Evolutionary conservation across 768 basidiomycete species (phyloP).

Genomic region (Rhodotorula paludigena): DNA sequence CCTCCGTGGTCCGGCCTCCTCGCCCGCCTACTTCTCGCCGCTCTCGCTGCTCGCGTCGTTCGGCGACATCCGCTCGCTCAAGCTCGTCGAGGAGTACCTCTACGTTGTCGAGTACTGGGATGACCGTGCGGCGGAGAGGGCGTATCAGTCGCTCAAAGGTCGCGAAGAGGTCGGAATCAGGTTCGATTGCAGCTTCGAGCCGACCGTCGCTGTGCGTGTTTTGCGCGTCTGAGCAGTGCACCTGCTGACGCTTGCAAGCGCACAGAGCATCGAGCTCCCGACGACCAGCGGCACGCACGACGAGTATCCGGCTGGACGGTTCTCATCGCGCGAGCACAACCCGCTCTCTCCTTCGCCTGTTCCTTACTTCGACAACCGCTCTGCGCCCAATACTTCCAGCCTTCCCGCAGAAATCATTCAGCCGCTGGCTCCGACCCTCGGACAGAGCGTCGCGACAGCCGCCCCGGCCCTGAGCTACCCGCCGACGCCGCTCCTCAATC

Average conservation of each 20-base stretch:
- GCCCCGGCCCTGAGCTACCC: too few species aligned
- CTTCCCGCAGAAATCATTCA: too few species aligned
- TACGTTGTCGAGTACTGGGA: conserved; percentile 68
- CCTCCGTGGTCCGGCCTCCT: conserved; percentile 1
- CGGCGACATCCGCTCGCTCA: conserved; percentile 47
- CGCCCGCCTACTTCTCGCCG: not conserved
- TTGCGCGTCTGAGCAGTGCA: too few species aligned
- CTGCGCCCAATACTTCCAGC: too few species aligned
- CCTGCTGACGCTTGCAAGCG: not conserved
- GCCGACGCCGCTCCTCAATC: too few species aligned
- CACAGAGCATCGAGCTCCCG: too few species aligned
- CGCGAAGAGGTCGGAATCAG: conserved; percentile 56
- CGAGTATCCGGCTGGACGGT: not conserved
- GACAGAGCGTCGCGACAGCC: too few species aligned
- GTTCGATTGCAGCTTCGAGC: conserved; percentile 52
- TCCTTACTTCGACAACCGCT: too few species aligned
- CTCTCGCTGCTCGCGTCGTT: conserved; percentile 44
- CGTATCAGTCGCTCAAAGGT: conserved; percentile 55
- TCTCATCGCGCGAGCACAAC: too few species aligned
- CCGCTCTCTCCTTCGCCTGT: too few species aligned
- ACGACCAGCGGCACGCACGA: not conserved
- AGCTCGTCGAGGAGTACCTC: conserved; percentile 44
- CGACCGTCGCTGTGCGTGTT: conserved; percentile 26
- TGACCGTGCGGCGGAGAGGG: conserved; percentile 56
- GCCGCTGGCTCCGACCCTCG: too few species aligned